Evolutionary conservation across 1,284 basidiomycete species (phyloP), one percentile per base, ranked within the genome.

Genomic region (Cryptococcus jaspeensis): DNA sequence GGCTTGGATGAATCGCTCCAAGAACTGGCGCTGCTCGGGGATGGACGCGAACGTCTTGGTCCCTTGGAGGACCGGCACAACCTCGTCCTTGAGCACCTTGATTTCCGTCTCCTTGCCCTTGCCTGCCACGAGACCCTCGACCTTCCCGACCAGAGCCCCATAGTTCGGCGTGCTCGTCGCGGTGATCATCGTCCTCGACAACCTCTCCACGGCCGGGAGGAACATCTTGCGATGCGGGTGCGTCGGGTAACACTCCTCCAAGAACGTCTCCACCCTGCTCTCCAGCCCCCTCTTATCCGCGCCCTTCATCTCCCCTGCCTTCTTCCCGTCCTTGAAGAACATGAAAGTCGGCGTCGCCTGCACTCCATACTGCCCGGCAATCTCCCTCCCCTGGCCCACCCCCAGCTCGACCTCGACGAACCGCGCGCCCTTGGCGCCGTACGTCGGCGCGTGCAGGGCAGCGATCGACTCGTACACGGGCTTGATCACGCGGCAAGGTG

Each of bases 261-360:
- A 62, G 63, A 67, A 71, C 6, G 44, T 18, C 47, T 73, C 72
- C n/a, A 74, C 67, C 25, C 59, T 63, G 25, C 16, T 39, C 50
- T 75, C 74, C 32, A 75, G 62, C 12, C 66, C 69, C 25, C 63
- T 58, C 57, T 75, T 75, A 50, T 60, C 63, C 1, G 85, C 87
- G 0, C 91, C 91, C 65, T 84, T 86, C 62, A 94, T 61, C 71
- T 92, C 89, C 49, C 85, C 79, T 9, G 87, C 87, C 83, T 90
- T 89, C 61, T 84, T 81, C 1, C 87, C 88, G 59, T 89, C 81
- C 62, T 86, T 72, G 79, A 91, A 93, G 78, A 90, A 91, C 51
- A 88, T 79, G 72, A 92, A 93, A 4, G 90, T 92, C 3, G 92
- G 91, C 0, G 89, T 93, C 0, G 82, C 90, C n/a, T 82, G 74